Conservation (phyloP, 208 protist genomes). For the Porcisia hertigi region DNA sequence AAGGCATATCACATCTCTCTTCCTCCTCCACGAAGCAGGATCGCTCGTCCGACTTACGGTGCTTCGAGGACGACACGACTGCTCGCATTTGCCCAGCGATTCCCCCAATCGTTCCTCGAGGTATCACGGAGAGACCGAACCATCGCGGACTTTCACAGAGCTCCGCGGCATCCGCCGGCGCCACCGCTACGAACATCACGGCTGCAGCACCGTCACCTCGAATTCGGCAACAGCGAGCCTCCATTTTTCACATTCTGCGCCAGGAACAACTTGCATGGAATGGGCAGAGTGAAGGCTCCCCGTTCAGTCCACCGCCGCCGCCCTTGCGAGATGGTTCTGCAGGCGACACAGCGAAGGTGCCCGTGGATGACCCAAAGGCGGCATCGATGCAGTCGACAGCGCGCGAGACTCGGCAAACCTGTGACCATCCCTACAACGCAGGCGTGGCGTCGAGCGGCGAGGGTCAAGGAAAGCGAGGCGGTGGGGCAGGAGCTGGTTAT, state of each 20-base stretch:
- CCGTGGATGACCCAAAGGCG: neutral
- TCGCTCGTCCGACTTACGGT: constrained; percentile 1
- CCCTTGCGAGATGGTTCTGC: constrained; percentile 1
- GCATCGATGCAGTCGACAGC: neutral
- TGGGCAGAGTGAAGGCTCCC: neutral
- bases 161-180: neutral
- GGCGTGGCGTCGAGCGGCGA: neutral
- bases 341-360: neutral
- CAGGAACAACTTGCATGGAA: neutral
- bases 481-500: neutral
- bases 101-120: neutral
- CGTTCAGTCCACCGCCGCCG: constrained; percentile 8
- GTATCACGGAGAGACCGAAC: no score
- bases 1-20: neutral
- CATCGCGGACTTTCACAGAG: neutral
- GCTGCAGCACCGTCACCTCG: constrained; percentile 8
- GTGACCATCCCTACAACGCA: constrained; percentile 7
- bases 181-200: neutral
- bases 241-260: constrained; percentile 28
- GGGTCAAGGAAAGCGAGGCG: neutral
- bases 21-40: neutral
- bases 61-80: constrained; percentile 18
- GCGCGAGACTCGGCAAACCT: neutral
- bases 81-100: neutral
- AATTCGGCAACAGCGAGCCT: constrained; percentile 19